Conservation (phyloP, 2,329 filamentous ascomycete genomes). For the Aspergillus sp. region DNA sequence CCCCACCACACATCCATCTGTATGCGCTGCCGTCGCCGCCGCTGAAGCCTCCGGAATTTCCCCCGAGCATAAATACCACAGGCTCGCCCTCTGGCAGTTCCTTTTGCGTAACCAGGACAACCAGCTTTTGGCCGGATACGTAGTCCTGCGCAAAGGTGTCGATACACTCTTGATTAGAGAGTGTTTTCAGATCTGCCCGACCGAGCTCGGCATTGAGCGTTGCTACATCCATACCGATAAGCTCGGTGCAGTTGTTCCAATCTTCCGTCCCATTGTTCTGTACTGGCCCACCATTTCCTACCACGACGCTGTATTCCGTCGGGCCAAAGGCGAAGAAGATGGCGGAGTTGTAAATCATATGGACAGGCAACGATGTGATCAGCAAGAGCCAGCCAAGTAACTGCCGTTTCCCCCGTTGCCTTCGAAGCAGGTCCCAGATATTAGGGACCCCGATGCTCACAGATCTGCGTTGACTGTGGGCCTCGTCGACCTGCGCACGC, state of each 20-base stretch:
- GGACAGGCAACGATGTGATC: conserved; percentile 1
- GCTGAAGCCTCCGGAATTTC: not conserved
- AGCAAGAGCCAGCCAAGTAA: not conserved
- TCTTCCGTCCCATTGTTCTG: not conserved
- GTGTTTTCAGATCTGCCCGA: not conserved
- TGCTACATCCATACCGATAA: not conserved
- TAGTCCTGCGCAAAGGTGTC: conserved; percentile 7
- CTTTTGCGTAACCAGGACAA: not conserved
- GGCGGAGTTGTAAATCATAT: conserved; percentile 9
- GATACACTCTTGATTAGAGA: conserved; percentile 4
- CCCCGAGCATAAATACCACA: not conserved
- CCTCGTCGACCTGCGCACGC: conserved; percentile 49
- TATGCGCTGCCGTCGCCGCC: too few relatives aligned
- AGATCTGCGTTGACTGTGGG: conserved; percentile 44
- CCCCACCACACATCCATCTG: not conserved
- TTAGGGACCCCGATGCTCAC: conserved; percentile 43
- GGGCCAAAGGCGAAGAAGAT: not conserved
- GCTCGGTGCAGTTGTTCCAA: not conserved
- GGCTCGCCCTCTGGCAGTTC: not conserved
- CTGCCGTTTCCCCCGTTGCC: not conserved
- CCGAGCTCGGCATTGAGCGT: not conserved
- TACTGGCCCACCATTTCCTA: not conserved
- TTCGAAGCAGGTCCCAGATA: not conserved
- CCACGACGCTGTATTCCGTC: not conserved
- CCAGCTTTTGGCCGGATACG: not conserved